Evolutionary conservation across 176 grass and related monocot species (phyloP), one percentile per base, ranked within the genome.

Genomic region (Saccharum spontaneum): DNA sequence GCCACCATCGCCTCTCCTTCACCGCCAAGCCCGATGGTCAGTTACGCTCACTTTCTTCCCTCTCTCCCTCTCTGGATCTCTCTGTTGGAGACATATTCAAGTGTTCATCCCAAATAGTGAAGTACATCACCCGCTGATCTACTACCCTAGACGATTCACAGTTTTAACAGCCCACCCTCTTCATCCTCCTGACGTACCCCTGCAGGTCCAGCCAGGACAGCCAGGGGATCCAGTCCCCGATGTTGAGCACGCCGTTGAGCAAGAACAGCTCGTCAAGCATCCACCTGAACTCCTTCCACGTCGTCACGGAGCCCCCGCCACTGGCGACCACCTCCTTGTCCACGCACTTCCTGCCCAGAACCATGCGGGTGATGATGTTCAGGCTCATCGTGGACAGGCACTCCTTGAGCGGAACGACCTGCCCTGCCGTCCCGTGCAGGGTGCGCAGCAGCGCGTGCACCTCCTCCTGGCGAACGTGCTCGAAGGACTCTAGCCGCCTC

Each of bases 241-340:
- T 64, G 84, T 89, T 94, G 50, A 94, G 48, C 64, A 92, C 89
- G 1, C 92, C 92, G 14, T 91, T 94, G 11, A 94, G 84, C 79
- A 94, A 20, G 61, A 91, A 88, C 57, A 89, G 46, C 74, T 94
- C 89, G 8, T 89, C 86, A 1, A 94, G 40, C 89, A 94, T 91
- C 69, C 8, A 55, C 83, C 68, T 82, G 83, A 94, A 91, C 75
- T 94, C 86, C 54, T 77, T 63, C 13, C 55, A 72, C 20, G 89
- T 77, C 75, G 73, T 84, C 31, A 82, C 75, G 68, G 31, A 12
- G 1, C 18, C 17, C 1, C 18, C 52, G 49, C 12, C 41, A 20
- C 84, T 59, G 34, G 31, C 39, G 3, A 12, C 75, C 43, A 24
- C 61, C 26, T 68, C 54, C 70, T 10, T 11, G 28, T 89, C 83